Conservation (phyloP, 176 grass and related monocot species). For the Musa beccarii region DNA sequence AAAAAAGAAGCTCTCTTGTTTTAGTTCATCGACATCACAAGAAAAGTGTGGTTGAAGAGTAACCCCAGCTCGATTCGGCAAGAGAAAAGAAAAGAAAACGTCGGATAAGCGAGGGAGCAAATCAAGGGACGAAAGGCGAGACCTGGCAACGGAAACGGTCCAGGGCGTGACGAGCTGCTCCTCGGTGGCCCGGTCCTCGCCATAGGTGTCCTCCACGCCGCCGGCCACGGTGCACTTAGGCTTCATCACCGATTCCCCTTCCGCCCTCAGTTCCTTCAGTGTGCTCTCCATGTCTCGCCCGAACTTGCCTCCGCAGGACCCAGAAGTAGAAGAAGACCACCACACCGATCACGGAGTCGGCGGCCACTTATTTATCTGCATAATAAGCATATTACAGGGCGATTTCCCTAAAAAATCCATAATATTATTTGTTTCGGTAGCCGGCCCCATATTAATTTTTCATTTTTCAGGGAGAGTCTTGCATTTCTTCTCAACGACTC, state of each 20-base stretch:
- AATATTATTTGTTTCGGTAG: too few species aligned
- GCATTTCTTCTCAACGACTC: too few species aligned
- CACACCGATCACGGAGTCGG: neutral
- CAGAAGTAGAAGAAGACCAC: neutral
- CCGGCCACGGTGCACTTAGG: constrained; percentile 47
- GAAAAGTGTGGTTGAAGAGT: too few species aligned
- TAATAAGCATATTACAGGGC: too few species aligned
- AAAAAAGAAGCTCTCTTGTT: too few species aligned
- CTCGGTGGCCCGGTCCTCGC: constrained; percentile 72
- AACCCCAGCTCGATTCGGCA: too few species aligned
- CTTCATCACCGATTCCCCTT: constrained; percentile 37
- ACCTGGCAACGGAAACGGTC: constrained; percentile 88
- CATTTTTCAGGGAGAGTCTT: too few species aligned
- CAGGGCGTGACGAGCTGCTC: constrained; percentile 94
- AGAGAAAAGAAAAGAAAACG: too few species aligned
- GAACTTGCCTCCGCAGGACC: neutral
- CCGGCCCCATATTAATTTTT: too few species aligned
- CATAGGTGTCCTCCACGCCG: constrained; percentile 78
- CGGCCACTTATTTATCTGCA: too few species aligned
- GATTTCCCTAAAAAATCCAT: too few species aligned
- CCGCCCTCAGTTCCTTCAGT: constrained; percentile 49
- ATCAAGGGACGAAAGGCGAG: neutral
- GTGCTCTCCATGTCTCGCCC: constrained; percentile 56
- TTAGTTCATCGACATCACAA: too few species aligned
- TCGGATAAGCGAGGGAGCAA: neutral